These are phyloP conservation scores for Lichenothelia convexa DNA, from an alignment of 495 filamentous ascomycete species.

Conservation along the genomic window DNA sequence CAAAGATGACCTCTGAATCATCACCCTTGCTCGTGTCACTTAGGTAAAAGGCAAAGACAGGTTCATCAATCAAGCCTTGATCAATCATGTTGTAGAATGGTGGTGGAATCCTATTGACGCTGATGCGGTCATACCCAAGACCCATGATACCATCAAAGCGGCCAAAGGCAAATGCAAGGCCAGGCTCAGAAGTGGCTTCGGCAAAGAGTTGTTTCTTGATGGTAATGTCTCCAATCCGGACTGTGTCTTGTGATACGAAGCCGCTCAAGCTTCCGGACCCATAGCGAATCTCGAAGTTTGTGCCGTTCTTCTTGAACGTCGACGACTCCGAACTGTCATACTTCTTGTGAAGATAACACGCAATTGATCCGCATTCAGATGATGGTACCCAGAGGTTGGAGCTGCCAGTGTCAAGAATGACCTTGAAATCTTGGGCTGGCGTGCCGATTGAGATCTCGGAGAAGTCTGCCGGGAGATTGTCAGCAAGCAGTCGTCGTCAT, in stretches of 20 bases:
- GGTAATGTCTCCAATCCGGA: conserved; percentile 76
- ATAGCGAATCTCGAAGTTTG: conserved; percentile 83
- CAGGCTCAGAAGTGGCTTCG: conserved; percentile 86
- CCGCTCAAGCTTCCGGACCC: conserved; percentile 90
- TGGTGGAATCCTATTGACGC: conserved; percentile 83
- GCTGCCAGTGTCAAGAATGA: conserved; percentile 94
- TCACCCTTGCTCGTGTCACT: conserved; percentile 54
- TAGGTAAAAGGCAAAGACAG: conserved; percentile 94
- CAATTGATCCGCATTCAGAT: conserved; percentile 76
- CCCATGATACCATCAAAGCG: conserved; percentile 96
- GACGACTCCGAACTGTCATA: conserved; percentile 84
- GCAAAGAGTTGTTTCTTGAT: conserved; percentile 84
- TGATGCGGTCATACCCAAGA: conserved; percentile 85
- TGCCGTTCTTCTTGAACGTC: conserved; percentile 87
- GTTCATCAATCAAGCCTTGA: conserved; percentile 75
- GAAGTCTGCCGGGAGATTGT: conserved; percentile 51
- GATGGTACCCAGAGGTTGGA: conserved; percentile 99
- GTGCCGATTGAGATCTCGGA: conserved; percentile 86
- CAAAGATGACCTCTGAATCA: conserved; percentile 77
- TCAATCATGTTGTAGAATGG: conserved; percentile 93
- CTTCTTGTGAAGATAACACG: conserved; percentile 93
- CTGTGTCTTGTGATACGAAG: conserved; percentile 71
- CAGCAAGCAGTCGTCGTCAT: not conserved
- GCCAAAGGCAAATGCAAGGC: conserved; percentile 94
- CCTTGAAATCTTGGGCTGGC: conserved; percentile 91